These are phyloP conservation scores for Tilletia setariae DNA, from an alignment of 1,284 basidiomycete genomes.

Conservation along the genomic window DNA sequence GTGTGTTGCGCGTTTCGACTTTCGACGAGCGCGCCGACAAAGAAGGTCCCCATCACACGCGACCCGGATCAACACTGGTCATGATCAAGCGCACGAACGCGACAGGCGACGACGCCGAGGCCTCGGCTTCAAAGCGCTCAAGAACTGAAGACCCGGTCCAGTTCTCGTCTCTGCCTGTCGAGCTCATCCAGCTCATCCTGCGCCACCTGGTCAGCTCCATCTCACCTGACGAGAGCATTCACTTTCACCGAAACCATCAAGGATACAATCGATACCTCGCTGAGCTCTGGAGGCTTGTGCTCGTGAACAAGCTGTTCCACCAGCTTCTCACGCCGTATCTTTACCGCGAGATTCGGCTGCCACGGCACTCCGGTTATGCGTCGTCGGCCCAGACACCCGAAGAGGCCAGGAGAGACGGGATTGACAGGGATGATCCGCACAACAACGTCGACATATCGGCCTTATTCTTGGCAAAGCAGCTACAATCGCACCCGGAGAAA, in stretches of 20 bases:
- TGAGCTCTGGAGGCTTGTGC: not conserved
- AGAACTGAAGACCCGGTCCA: not conserved
- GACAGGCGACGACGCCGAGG: not conserved
- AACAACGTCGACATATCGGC: not conserved
- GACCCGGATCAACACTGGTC: not conserved
- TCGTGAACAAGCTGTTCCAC: not conserved
- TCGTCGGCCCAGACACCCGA: too few species aligned
- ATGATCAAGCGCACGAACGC: not conserved
- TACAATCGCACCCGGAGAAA: not conserved
- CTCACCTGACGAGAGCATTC: not conserved
- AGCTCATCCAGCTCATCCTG: constrained; percentile 19
- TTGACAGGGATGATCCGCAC: too few species aligned
- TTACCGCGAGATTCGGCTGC: not conserved
- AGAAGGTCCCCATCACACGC: too few species aligned
- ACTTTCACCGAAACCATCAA: not conserved
- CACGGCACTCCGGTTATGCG: not conserved
- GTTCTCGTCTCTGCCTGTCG: constrained; percentile 15
- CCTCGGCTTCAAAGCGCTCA: not conserved
- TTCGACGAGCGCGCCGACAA: too few species aligned
- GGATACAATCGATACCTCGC: not conserved
- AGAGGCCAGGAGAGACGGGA: too few species aligned
- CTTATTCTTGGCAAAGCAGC: not conserved
- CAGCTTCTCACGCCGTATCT: not conserved
- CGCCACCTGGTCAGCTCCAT: constrained; percentile 12
- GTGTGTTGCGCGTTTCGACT: too few species aligned